Percentiles rank a stretch among this genome's conserved stretches.
Conservation (phyloP, 768 basidiomycete genomes). For the Chalciporus piperatus region DNA sequence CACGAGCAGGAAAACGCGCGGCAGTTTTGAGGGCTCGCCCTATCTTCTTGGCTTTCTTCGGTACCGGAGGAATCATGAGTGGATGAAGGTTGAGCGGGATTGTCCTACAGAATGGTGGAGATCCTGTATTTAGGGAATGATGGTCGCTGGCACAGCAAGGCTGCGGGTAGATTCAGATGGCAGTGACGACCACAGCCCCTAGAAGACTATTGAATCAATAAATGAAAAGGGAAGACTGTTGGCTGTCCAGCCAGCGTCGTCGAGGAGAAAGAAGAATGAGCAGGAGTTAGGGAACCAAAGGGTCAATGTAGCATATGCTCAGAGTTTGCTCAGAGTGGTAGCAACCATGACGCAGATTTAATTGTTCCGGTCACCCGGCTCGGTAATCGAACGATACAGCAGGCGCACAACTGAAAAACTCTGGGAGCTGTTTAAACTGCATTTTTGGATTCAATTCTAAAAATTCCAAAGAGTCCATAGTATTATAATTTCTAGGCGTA, state of each 20-base stretch:
- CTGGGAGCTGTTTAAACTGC: too few relatives aligned
- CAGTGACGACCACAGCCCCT: not conserved
- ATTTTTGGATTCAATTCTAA: too few relatives aligned
- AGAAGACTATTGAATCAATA: not conserved
- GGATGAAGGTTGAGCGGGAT: not conserved
- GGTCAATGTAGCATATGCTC: slow-evolving; percentile 1
- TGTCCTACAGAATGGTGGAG: slow-evolving; percentile 10
- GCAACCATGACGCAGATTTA: not conserved
- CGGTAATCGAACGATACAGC: too few relatives aligned
- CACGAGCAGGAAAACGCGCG: slow-evolving; percentile 50
- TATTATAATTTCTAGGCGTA: too few relatives aligned
- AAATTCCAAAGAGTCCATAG: too few relatives aligned
- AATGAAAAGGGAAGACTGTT: not conserved
- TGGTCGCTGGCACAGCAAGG: not conserved
- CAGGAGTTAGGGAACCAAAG: not conserved
- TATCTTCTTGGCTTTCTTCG: slow-evolving; percentile 49
- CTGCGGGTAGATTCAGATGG: not conserved
- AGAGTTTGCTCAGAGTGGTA: too few relatives aligned
- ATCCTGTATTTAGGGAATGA: slow-evolving; percentile 8
- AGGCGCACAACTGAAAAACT: too few relatives aligned
- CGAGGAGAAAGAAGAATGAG: not conserved
- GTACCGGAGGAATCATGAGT: slow-evolving; percentile 32
- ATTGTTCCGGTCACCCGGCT: too few relatives aligned
- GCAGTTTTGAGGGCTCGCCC: slow-evolving; percentile 60
- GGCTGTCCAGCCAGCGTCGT: not conserved